A percentile compares a stretch with the other conserved stretches of the same genome.
These are phyloP conservation scores for Naganishia cerealis DNA, from an alignment of 1,284 basidiomycete species.

Conservation along the genomic window DNA sequence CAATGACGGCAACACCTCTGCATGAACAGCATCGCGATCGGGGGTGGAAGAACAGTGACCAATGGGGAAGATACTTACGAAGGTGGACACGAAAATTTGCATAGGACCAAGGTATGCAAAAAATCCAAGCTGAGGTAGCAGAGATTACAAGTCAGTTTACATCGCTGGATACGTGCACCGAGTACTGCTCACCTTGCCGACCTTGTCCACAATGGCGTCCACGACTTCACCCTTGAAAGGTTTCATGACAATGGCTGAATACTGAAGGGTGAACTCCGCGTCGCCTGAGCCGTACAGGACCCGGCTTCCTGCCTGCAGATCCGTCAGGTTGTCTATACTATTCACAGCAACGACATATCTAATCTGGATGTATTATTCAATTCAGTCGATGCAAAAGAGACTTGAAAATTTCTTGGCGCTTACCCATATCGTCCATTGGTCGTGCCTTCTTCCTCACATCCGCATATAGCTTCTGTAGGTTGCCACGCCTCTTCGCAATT, in stretches of 20 bases:
- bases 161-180: neutral
- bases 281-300: slow-evolving; percentile 88
- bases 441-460: slow-evolving; percentile 97
- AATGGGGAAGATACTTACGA: slow-evolving; percentile 34
- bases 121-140: slow-evolving; percentile 79
- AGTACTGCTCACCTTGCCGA: slow-evolving; percentile 76
- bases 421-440: slow-evolving; percentile 87
- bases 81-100: slow-evolving; percentile 56
- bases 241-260: slow-evolving; percentile 92
- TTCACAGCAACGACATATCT: slow-evolving; percentile 96
- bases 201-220: slow-evolving; percentile 91
- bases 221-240: slow-evolving; percentile 99
- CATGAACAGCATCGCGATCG: slow-evolving; percentile 3
- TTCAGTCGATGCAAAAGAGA: slow-evolving; percentile 8
- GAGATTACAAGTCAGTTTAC: neutral
- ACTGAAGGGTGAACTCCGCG: slow-evolving; percentile 86
- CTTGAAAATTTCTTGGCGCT: slow-evolving; percentile 31
- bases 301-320: slow-evolving; percentile 60
- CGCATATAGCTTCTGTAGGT: slow-evolving; percentile 87
- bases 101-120: slow-evolving; percentile 94
- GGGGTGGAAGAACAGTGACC: neutral
- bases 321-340: slow-evolving; percentile 81
- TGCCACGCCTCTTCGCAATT: slow-evolving; percentile 87
- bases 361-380: slow-evolving; percentile 4
- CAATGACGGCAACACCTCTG: slow-evolving; percentile 22